Base-by-base conservation (phyloP, 208 protist genomes). In the Acanthamoeba castellanii region DNA sequence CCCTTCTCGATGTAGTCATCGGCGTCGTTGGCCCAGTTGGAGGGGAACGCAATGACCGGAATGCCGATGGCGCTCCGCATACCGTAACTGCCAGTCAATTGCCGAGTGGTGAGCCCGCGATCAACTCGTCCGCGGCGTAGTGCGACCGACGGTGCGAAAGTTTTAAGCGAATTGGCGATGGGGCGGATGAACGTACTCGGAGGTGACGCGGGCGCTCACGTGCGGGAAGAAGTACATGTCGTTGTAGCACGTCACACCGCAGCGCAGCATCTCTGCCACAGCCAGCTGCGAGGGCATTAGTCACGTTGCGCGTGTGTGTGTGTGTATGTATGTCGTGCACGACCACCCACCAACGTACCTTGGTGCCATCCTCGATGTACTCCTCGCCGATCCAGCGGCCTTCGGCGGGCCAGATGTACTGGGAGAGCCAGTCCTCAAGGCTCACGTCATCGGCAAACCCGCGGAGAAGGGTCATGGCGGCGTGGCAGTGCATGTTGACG, bases 201-300 rank as follows among this genome's bases (percentile, higher is more conserved):
- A 88, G 50, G 81, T 64, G 30, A 88, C 81, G 81, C 97, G 87
- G 34, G 81, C 94, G 18, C 93, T 74, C 22, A 92, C 52, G 11
- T 96, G 93, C 16, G 96, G 96, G 47, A 95, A 96, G 47, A 93
- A 97, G 70, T 97, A 97, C 96, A 97, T 97, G 34, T 97, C 96
- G n/a, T 96, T 97, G 94, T 90, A 96, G 66, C 91, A 97, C 8
- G 96, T 97, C 3, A 96, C 96, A 72, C 96, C 96, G 61, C 88
- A 84, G 45, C 87, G 89, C 20, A 97, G 72, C 96, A 97, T 97
- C 94, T 97, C 96, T 1, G 76, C 70, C 50, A 96, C 95, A 30
- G 95, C 96, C 11, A 97, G 66, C 84, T 94, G 52, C 22, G 25
- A n/a, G 0, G 16, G 37, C 42, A 59, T 59, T 59, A 59, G 52